Conservation (phyloP, 257 asterid species). For the Capsicum rhomboideum region DNA sequence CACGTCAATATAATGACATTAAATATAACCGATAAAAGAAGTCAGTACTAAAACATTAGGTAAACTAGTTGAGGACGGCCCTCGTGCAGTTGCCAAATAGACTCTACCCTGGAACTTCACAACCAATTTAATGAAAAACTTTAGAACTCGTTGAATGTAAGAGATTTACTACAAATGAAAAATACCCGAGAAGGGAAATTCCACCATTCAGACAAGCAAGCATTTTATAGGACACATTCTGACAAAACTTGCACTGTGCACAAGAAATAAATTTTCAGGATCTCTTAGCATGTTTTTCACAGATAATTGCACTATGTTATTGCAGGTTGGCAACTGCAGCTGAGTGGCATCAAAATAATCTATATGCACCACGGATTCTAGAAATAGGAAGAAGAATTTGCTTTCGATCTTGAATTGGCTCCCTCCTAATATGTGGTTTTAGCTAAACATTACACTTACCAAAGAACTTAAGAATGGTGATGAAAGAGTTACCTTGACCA, state of each 20-base stretch:
- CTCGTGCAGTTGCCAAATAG: neutral
- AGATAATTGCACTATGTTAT: neutral
- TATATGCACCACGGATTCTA: neutral
- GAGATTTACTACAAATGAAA: neutral
- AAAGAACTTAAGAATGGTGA: neutral
- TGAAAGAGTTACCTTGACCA: conserved; percentile 46
- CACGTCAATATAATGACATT: neutral
- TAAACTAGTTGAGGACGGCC: neutral
- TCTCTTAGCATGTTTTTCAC: neutral
- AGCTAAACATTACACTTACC: neutral
- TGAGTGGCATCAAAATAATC: neutral
- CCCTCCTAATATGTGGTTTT: neutral
- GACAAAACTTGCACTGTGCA: neutral
- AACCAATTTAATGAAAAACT: neutral
- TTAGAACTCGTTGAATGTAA: neutral
- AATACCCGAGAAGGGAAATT: neutral
- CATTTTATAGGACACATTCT: neutral
- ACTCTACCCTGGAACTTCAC: neutral
- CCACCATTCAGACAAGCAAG: neutral
- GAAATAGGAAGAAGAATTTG: neutral
- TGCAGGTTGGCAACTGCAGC: neutral
- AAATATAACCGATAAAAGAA: neutral
- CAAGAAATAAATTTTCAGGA: neutral
- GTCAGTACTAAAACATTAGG: neutral
- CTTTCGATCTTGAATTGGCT: neutral